These are phyloP conservation scores for Sistotremastrum niveocremeum DNA, from an alignment of 768 basidiomycete species.

Conservation along the genomic window DNA sequence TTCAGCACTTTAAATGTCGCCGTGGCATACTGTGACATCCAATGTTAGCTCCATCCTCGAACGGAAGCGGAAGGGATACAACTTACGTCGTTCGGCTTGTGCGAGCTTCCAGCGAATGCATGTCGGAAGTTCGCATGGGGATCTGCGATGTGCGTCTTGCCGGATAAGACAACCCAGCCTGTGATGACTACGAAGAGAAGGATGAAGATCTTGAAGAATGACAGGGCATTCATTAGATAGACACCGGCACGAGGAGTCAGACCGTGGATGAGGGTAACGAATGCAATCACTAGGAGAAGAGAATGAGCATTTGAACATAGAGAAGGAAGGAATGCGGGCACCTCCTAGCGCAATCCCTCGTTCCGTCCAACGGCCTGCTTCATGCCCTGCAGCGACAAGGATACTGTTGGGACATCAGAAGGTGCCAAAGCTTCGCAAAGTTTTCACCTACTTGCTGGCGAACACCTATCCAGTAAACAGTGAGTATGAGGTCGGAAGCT, in stretches of 20 bases:
- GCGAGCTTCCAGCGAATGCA: constrained; percentile 41
- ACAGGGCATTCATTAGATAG: constrained; percentile 38
- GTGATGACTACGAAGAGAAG: constrained; percentile 42
- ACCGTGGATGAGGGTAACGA: constrained; percentile 38
- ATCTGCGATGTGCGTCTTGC: constrained; percentile 40
- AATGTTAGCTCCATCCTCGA: neutral
- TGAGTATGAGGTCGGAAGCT: too few species aligned
- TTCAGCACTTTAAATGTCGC: constrained; percentile 46
- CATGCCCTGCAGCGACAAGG: constrained; percentile 29
- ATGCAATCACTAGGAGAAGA: constrained; percentile 28
- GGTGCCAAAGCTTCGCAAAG: neutral
- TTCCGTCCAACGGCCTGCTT: constrained; percentile 31
- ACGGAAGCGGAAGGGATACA: neutral
- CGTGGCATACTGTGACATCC: constrained; percentile 35
- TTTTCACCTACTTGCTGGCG: constrained; percentile 16
- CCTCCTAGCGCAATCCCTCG: constrained; percentile 49
- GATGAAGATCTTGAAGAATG: constrained; percentile 41
- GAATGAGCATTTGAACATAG: neutral
- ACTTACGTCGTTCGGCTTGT: constrained; percentile 34
- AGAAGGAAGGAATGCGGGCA: constrained; percentile 9
- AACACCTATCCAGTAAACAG: constrained; percentile 9
- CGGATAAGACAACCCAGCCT: constrained; percentile 48
- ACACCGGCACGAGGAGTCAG: constrained; percentile 35
- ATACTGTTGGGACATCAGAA: constrained; percentile 23
- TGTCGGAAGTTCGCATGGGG: constrained; percentile 45